Evolutionary conservation across 2,329 filamentous ascomycete genomes (phyloP), one percentile per base, ranked within the genome.

Genomic region (Pseudocercospora ulei): DNA sequence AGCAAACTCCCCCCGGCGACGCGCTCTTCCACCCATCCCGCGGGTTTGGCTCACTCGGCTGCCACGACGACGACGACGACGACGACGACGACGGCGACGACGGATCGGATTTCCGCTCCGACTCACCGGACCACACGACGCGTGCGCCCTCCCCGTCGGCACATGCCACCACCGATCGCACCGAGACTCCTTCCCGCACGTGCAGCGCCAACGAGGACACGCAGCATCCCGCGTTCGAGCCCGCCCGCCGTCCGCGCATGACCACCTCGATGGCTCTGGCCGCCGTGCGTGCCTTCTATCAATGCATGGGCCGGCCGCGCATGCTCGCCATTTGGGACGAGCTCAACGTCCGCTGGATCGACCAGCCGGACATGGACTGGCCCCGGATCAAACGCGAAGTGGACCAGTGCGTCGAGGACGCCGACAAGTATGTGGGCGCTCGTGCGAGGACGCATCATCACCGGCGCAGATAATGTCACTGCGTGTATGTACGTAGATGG

Each of bases 271-370:
- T 82, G 50, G 71, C 71, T 26, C 66, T 74, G 25, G 76, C 73
- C 65, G 66, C 69, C 0, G 56, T 85, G 23, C 65, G 68, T 28
- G 80, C 82, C 2, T 82, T 82, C 56, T 67, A 69, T 43, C 73
- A 68, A 46, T 79, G 75, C 53, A 66, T 67, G n/a, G 64, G 69
- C 1, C 57, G 59, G 13, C 65, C 71, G 7, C 62, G 66, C 19
- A 67, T 78, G 30, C 44, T 76, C 43, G 62, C 69, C 26, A 69
- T 73, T 3, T 85, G 67, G 67, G 55, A 65, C 19, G 60, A 68
- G 45, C 58, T 69, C 1, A 49, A 56, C 30, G 42, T 29, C 6
- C 30, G 56, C 17, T 69, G 67, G 67, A 37, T 56, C 5, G 57
- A 60, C 0, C 53, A 46, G 24, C 51, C 50, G 7, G 48, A 53